Base-by-base conservation (phyloP, 352 stramenopile genomes). In the Phytophthora hibernalis region DNA sequence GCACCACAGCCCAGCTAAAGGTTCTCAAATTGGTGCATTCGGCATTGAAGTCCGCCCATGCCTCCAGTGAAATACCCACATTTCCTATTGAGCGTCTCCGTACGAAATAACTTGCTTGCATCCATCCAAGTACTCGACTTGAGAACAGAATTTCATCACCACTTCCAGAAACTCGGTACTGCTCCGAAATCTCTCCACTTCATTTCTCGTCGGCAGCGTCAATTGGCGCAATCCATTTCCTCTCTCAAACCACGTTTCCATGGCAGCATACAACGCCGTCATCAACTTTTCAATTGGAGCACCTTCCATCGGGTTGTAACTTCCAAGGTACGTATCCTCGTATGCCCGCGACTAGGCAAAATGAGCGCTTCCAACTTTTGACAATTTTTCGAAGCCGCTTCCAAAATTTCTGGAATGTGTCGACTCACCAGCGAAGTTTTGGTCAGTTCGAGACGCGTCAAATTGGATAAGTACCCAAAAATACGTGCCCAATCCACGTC, bases 31-130 rank as follows among this genome's bases (percentile, higher is more conserved):
- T 22, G 18, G 40, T 47, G 28, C 54, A 61, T 5, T 31, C 37
- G 15, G 40, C 18, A 26, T 61, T 61, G 28, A 61, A 61, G 5
- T 2, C n/a, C n/a, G 22, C 13, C 54, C 54, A 61, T 20, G 26
- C 54, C n/a, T 61, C 42, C 26, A 54, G 24, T 3, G 42, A 45
- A 44, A 54, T 35, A 2, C 16, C 54, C 54, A 61, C 28, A 45
- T 50, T 13, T 42, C 35, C 12, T 42, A 42, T 5, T 20, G 35
- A 12, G 35, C 35, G 35, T 42, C 35, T n/a, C 35, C 35, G 16
- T 42, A 42, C 11, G 12, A 42, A 42, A 42, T 13, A 1, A 42
- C 35, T 5, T 42, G 18, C 18, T 33, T 15, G n/a, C 37, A 22
- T 7, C 42, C 43, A 13, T 43, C 38, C 24, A 31, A 26, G 15